Base-by-base conservation (phyloP, 2,329 filamentous ascomycete species). In the Aspergillus sp. region DNA sequence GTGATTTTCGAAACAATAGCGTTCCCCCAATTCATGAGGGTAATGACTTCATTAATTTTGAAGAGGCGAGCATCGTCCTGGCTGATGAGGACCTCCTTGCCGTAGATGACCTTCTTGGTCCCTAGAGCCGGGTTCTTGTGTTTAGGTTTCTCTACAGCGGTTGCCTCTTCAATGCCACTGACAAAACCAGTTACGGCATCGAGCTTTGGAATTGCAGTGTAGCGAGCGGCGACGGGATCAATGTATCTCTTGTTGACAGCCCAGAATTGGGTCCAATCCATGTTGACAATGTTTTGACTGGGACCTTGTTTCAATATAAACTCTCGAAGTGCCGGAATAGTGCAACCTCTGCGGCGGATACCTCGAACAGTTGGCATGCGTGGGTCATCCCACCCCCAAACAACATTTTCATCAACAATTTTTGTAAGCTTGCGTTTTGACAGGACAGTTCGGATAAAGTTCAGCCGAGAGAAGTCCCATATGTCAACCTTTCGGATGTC, bases 1-100 rank as follows among this genome's bases (percentile, higher is more conserved):
- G 84, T 80, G 63, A 79, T 77, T 66, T 76, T 75, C 52, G 73
- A 66, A 76, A 85, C 69, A 78, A 75, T 68, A 67, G 62, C 81
- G 75, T 79, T 85, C 72, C 93, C 95, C 93, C 93, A 98, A 73
- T 90, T 90, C 93, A 97, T 97, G 43, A 97, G 82, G 0, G 93
- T 97, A 68, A 98, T 90, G 75, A 97, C 93, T 79, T 98, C 93
- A 70, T 89, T 87, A 59, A 89, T 82, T 66, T 86, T 89, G 77
- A 97, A 96, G 21, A 84, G 84, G 72, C 88, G 87, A 61, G 89
- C 91, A 68, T 98, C 93, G 45, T 83, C 89, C 76, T 97, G 93
- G 72, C 97, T 93, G 53, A 98, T 79, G 60, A 95, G 80, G 63
- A 97, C 81, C 61, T 87, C 83, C 56, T 84, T 83, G 70, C 89